Conservation (phyloP, 2,329 filamentous ascomycete genomes). For the Colletotrichum liriopes region DNA sequence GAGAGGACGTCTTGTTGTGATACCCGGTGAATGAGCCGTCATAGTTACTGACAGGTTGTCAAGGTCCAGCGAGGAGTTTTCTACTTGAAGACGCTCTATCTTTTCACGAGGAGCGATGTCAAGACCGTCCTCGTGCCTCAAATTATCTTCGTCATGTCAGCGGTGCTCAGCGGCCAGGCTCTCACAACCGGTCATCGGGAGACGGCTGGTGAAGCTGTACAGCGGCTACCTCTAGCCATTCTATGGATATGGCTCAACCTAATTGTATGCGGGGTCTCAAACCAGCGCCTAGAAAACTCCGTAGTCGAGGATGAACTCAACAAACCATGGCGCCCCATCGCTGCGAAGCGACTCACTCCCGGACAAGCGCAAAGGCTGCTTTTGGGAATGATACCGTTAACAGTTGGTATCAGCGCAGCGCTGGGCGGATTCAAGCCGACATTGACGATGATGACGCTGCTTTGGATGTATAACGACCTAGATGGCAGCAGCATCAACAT, state of each 20-base stretch:
- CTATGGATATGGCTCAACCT: conserved; percentile 50
- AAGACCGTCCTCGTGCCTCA: conserved; percentile 53
- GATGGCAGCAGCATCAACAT: conserved; percentile 46
- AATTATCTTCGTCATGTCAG: conserved; percentile 47
- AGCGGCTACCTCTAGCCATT: conserved; percentile 20
- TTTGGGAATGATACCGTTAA: conserved; percentile 45
- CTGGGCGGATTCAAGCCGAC: conserved; percentile 45
- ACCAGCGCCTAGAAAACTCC: conserved; percentile 47
- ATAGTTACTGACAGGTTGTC: not conserved
- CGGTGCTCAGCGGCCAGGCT: conserved; percentile 13
- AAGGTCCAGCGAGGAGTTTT: conserved; percentile 9
- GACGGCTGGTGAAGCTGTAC: rapidly evolving
- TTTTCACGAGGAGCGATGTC: conserved; percentile 53
- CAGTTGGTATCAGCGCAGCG: conserved; percentile 35
- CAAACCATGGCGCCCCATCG: conserved; percentile 53
- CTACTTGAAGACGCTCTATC: conserved; percentile 46
- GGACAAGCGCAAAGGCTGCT: conserved; percentile 47
- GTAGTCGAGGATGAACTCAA: conserved; percentile 50
- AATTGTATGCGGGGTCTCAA: conserved; percentile 48
- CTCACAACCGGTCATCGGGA: not conserved
- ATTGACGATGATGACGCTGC: conserved; percentile 46
- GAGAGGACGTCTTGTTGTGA: not conserved
- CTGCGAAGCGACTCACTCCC: conserved; percentile 45
- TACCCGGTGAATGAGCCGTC: too few species aligned
- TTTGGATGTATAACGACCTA: conserved; percentile 53